A percentile compares a stretch with the other conserved stretches of the same genome.
These are phyloP conservation scores for Entomortierella chlamydospora DNA, from an alignment of 192 early-diverging fungal genomes.

Conservation along the genomic window DNA sequence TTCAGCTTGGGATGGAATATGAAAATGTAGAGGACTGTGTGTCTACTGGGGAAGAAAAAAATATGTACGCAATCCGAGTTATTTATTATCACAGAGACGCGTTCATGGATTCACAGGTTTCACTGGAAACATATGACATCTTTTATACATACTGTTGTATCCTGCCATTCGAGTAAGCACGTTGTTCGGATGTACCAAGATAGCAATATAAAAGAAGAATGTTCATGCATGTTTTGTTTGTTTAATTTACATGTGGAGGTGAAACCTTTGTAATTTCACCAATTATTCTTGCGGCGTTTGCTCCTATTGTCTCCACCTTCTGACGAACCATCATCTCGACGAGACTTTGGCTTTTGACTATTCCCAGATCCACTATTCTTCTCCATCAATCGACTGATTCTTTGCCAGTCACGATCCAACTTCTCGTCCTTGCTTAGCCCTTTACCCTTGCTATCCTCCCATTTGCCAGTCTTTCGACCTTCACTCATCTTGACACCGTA, in stretches of 20 bases:
- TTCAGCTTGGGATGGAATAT: background rate
- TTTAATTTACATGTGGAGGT: background rate
- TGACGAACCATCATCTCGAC: slow-evolving; percentile 12
- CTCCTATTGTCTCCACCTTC: slow-evolving; percentile 22
- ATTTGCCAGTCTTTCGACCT: slow-evolving; percentile 66
- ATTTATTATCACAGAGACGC: background rate
- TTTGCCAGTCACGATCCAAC: slow-evolving; percentile 47
- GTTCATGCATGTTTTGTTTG: background rate
- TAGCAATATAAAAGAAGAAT: too few species aligned
- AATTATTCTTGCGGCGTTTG: slow-evolving; percentile 47
- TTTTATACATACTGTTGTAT: too few species aligned
- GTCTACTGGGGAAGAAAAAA: too few species aligned
- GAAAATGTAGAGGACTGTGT: background rate
- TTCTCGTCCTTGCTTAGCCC: slow-evolving; percentile 41
- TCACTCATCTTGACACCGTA: slow-evolving; percentile 81
- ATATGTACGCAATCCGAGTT: too few species aligned
- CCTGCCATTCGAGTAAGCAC: too few species aligned
- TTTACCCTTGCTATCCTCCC: slow-evolving; percentile 48
- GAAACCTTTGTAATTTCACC: background rate
- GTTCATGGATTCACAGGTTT: background rate
- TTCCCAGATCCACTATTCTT: slow-evolving; percentile 31
- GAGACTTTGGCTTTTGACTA: slow-evolving; percentile 28
- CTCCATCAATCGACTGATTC: slow-evolving; percentile 43
- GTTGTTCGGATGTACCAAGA: too few species aligned
- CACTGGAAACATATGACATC: too few species aligned